Evolutionary conservation across 2,329 filamentous ascomycete species (phyloP), one percentile per base, ranked within the genome.

Genomic region (Aspergillus spinulosporus): DNA sequence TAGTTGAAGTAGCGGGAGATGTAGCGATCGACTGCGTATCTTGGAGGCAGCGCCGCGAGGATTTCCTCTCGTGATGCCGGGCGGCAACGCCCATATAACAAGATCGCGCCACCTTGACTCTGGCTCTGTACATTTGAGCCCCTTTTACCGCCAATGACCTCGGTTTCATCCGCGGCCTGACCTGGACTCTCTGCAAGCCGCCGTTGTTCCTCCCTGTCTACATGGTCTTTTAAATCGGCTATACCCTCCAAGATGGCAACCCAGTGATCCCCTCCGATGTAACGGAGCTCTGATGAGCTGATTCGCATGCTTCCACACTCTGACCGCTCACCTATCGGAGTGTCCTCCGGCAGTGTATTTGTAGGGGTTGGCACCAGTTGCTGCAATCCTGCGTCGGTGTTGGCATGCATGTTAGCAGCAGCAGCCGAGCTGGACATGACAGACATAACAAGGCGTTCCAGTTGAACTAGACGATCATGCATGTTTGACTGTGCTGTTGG

Each of bases 401-500:
- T 28, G 26, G 26, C 26, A 28, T 28, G 26, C 26, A 9, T 12
- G 5, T n/a, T 12, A 14, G 32, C 37, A 14, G 12, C 15, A 9
- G 37, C 7, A n/a, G 42, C 6, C 31, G 47, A 37, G 2, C 42
- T 4, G 1, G 40, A 26, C 69, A 80, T 82, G 52, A 84, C 65
- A 11, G 80, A 82, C 51, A 84, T 72, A 48, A 84, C 82, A 58
- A 84, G 72, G 57, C 78, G 78, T 70, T 84, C 82, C 49, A 84
- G 73, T 54, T 82, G 76, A 64, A 82, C 79, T 63, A 84, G 80
- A 59, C 82, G 79, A 65, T 82, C 82, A 71, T 84, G 81, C 5
- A 15, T 21, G n/a, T 11, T 49, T 5, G 42, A 28, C 26, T 28
- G 42, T 76, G 83, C 73, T 70, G 56, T 28, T 4, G 26, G 26